These are phyloP conservation scores for Pisolithus marmoratus DNA, from an alignment of 768 basidiomycete genomes.

Conservation along the genomic window DNA sequence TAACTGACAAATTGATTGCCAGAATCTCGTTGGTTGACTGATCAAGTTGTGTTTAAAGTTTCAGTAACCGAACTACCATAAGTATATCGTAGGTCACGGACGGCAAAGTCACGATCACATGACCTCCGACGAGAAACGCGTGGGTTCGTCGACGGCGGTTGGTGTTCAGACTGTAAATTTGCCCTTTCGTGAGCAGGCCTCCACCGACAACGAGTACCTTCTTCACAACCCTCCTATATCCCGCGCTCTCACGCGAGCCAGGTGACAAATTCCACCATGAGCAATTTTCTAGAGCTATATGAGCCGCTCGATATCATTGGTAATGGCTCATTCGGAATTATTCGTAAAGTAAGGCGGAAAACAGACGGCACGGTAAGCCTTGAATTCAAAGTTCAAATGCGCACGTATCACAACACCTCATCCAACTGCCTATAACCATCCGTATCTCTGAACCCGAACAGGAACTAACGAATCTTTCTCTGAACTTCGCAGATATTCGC, in stretches of 20 bases:
- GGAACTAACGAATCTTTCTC: background rate
- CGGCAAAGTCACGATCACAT: too few species aligned
- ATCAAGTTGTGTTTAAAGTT: too few species aligned
- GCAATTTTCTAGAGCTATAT: conserved; percentile 64
- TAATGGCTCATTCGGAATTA: conserved; percentile 96
- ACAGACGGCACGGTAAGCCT: conserved; percentile 71
- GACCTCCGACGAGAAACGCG: too few species aligned
- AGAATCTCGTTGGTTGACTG: too few species aligned
- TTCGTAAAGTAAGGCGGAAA: conserved; percentile 87
- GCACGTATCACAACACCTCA: background rate
- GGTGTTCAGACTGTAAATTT: too few species aligned
- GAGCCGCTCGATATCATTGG: conserved; percentile 90
- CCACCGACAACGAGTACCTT: too few species aligned
- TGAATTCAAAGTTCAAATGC: conserved; percentile 4
- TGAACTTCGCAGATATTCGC: conserved; percentile 60
- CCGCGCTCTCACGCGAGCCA: background rate
- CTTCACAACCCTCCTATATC: too few species aligned
- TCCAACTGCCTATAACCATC: background rate
- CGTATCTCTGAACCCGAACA: background rate
- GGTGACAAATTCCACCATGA: conserved; percentile 16
- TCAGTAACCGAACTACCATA: too few species aligned
- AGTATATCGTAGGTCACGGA: too few species aligned
- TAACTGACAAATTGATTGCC: too few species aligned
- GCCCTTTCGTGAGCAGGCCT: too few species aligned
- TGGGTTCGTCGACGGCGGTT: too few species aligned